These are phyloP conservation scores for Kalanchoe fedtschenkoi DNA, from an alignment of 164 flowering plant species.

Conservation along the genomic window DNA sequence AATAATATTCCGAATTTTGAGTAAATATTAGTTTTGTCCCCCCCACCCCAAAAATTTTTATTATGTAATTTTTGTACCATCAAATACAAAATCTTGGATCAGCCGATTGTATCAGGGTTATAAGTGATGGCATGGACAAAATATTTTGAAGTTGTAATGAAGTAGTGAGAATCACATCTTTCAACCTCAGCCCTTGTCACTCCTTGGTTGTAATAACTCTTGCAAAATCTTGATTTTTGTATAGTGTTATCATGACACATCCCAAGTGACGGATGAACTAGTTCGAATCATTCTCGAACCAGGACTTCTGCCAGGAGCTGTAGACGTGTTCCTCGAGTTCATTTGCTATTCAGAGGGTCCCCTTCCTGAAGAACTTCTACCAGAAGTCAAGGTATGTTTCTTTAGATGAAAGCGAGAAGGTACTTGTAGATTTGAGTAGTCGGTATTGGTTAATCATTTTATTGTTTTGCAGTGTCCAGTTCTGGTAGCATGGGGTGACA, in stretches of 20 bases:
- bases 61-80: too few species aligned
- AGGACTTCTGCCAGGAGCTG: conserved; percentile 94
- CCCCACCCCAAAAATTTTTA: too few species aligned
- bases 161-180: too few species aligned
- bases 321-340: conserved; percentile 84
- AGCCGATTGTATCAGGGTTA: too few species aligned
- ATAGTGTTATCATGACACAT: conserved; percentile 87
- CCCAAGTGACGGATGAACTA: conserved; percentile 84
- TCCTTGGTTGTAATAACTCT: not conserved
- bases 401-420: not conserved
- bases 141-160: too few species aligned
- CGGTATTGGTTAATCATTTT: conserved; percentile 1
- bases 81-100: too few species aligned
- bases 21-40: too few species aligned
- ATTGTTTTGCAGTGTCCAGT: conserved; percentile 66
- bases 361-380: conserved; percentile 83
- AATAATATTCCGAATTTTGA: too few species aligned
- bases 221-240: not conserved
- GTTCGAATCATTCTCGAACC: conserved; percentile 74
- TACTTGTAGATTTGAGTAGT: not conserved
- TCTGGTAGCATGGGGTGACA: conserved; percentile 88
- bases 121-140: too few species aligned
- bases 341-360: conserved; percentile 94
- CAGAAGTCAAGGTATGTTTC: conserved; percentile 64
- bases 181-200: too few species aligned